Evolutionary conservation across 495 filamentous ascomycete genomes (phyloP), one percentile per base, ranked within the genome.

Genomic region (Aspergillus bertholletiae): DNA sequence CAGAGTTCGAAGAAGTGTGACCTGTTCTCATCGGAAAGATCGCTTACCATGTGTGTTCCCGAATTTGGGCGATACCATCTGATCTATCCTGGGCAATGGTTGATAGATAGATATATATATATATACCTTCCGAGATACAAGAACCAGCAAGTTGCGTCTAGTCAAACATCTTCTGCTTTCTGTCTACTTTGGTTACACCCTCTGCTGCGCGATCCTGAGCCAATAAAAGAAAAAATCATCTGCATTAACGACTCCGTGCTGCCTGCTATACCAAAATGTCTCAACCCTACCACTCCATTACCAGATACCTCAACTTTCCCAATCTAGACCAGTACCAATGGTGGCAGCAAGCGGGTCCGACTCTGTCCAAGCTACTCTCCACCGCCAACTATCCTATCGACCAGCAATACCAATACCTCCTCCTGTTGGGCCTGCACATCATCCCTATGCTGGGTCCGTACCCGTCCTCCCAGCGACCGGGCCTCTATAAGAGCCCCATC

Each of bases 381-480:
- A 30, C 46, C 0, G 60, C 49, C 39, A 22, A 48, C 27, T 60
- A 63, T 18, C 43, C 46, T 20, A 26, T 59, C 20, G 47, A 56
- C 32, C 13, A 56, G 8, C 60, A 63, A 13, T 59, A 43, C 37
- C 44, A 56, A 30, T 57, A 59, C 24, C 49, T 63, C 13, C 24
- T n/a, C 9, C 39, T 59, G 15, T 51, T 50, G 20, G 45, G 32
- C 8, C 35, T 32, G n/a, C 49, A 59, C 15, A 35, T 63, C 1
- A 20, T 63, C 0, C 56, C 40, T 12, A 27, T 56, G 15, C 35
- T 59, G 28, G 57, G 57, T 6, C 57, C 57, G 4, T 39, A 24
- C 35, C 39, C 27, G 0, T 23, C 18, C 23, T 1, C 20, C 12
- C 34, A 37, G 17, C 18, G 47, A 13, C 26, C 3, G 7, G 22